Percentiles rank a stretch among this genome's conserved stretches.
Conservation (phyloP, 1,139 yeast genomes). For the Magnusiomyces ingens region DNA sequence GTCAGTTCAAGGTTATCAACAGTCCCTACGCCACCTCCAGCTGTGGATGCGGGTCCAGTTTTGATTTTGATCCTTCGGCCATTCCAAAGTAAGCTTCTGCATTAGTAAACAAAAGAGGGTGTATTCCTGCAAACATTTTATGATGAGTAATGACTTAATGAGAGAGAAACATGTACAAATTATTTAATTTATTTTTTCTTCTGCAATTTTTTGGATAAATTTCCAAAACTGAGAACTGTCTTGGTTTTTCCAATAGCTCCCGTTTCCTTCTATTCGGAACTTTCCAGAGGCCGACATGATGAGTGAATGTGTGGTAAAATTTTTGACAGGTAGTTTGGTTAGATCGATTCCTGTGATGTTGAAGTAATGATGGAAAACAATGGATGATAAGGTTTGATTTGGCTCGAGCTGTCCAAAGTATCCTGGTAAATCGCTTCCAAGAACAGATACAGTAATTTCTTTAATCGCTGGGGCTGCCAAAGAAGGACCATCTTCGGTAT, state of each 20-base stretch:
- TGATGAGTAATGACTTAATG: too few relatives aligned
- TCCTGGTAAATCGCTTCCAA: not conserved
- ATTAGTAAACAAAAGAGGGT: too few relatives aligned
- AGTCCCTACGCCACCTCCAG: slow-evolving; percentile 86
- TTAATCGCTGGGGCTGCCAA: not conserved
- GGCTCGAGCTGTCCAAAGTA: slow-evolving; percentile 1
- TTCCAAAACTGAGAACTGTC: not conserved
- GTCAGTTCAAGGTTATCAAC: slow-evolving; percentile 84
- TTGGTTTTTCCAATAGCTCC: not conserved
- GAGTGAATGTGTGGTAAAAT: not conserved
- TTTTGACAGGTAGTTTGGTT: not conserved
- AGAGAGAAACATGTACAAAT: too few relatives aligned
- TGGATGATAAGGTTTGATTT: not conserved
- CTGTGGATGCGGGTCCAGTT: slow-evolving; percentile 96
- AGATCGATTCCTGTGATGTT: not conserved
- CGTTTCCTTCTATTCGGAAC: not conserved
- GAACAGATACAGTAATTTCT: not conserved
- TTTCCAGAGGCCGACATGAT: not conserved
- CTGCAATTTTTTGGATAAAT: not conserved
- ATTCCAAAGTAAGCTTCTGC: slow-evolving; percentile 7
- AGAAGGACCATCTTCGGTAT: not conserved
- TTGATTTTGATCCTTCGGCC: slow-evolving; percentile 70
- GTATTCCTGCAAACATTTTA: too few relatives aligned
- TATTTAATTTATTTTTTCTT: not conserved
- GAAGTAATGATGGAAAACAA: not conserved